A percentile compares a stretch with the other conserved stretches of the same genome.
Evolutionary conservation across 129 eudicot genomes (phyloP).

Genomic region (Kitagawia praeruptora): DNA sequence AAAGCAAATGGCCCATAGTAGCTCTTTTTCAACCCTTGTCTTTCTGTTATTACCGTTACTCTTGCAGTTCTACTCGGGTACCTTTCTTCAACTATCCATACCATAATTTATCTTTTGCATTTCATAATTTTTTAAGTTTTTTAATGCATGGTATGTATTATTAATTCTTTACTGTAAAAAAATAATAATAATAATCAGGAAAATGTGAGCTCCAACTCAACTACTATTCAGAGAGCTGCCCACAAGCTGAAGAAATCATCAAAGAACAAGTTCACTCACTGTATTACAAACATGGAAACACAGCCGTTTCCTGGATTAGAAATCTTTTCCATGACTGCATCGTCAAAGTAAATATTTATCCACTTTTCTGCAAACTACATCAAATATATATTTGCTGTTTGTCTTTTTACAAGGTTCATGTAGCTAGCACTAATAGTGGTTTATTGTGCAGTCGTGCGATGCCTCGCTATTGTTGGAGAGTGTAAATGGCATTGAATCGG

Average conservation of each 20-base stretch:
- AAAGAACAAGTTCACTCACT: slow-evolving; percentile 46
- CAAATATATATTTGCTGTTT: neutral
- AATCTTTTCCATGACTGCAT: slow-evolving; percentile 84
- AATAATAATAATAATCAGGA: slow-evolving; percentile 17
- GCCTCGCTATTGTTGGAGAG: slow-evolving; percentile 72
- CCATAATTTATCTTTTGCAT: neutral
- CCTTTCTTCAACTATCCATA: neutral
- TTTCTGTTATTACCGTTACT: slow-evolving; percentile 37
- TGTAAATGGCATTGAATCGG: slow-evolving; percentile 45
- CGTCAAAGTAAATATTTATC: slow-evolving; percentile 41
- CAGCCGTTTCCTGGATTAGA: slow-evolving; percentile 91
- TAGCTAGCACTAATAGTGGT: neutral
- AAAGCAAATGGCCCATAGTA: slow-evolving; percentile 22
- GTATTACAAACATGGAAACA: slow-evolving; percentile 70
- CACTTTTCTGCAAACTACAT: neutral
- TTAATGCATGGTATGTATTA: neutral
- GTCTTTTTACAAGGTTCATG: neutral
- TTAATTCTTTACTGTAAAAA: neutral
- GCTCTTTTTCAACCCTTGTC: slow-evolving; percentile 16
- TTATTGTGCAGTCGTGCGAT: slow-evolving; percentile 55
- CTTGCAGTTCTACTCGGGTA: slow-evolving; percentile 44
- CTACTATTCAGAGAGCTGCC: slow-evolving; percentile 68
- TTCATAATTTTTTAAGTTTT: neutral
- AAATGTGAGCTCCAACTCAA: slow-evolving; percentile 39
- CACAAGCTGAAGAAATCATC: slow-evolving; percentile 60